These are phyloP conservation scores for Sonneratia caseolaris DNA, from an alignment of 345 rosid species.

Conservation along the genomic window DNA sequence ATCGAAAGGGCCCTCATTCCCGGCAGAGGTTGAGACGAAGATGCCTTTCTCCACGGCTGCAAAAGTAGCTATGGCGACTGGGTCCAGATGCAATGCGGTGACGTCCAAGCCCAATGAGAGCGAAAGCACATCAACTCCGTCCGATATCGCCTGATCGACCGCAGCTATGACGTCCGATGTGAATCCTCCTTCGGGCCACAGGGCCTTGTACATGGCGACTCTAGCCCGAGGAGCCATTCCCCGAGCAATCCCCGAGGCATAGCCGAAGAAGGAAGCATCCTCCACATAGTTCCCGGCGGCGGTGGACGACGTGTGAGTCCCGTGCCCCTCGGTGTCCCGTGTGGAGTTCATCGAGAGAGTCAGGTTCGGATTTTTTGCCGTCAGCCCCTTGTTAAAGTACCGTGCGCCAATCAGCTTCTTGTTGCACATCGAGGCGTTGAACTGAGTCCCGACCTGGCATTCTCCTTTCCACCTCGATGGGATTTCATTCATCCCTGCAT, in stretches of 20 bases:
- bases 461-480: slow-evolving; percentile 41
- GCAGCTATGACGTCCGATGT: slow-evolving; percentile 36
- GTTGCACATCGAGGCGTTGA: slow-evolving; percentile 41
- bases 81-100: slow-evolving; percentile 28
- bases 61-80: slow-evolving; percentile 42
- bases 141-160: slow-evolving; percentile 42
- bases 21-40: slow-evolving; percentile 42
- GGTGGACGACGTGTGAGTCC: slow-evolving; percentile 48
- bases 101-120: slow-evolving; percentile 31
- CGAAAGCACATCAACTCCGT: slow-evolving; percentile 45
- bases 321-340: slow-evolving; percentile 40
- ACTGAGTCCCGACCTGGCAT: slow-evolving; percentile 34
- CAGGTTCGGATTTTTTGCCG: slow-evolving; percentile 22
- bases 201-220: slow-evolving; percentile 45
- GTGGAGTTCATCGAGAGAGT: slow-evolving; percentile 42
- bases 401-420: slow-evolving; percentile 47
- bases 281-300: slow-evolving; percentile 34
- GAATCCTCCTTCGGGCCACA: slow-evolving; percentile 26
- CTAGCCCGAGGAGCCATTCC: slow-evolving; percentile 39
- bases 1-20: slow-evolving; percentile 26
- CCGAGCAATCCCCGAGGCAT: slow-evolving; percentile 31
- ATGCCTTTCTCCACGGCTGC: slow-evolving; percentile 37
- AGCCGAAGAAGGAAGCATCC: slow-evolving; percentile 33
- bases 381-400: slow-evolving; percentile 34
- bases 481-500: slow-evolving; percentile 25